A percentile compares a stretch with the other conserved stretches of the same genome.
phyloP scores from a whole-genome alignment of 2,329 filamentous ascomycete genomes.

The Trichothecium roseum region DNA sequence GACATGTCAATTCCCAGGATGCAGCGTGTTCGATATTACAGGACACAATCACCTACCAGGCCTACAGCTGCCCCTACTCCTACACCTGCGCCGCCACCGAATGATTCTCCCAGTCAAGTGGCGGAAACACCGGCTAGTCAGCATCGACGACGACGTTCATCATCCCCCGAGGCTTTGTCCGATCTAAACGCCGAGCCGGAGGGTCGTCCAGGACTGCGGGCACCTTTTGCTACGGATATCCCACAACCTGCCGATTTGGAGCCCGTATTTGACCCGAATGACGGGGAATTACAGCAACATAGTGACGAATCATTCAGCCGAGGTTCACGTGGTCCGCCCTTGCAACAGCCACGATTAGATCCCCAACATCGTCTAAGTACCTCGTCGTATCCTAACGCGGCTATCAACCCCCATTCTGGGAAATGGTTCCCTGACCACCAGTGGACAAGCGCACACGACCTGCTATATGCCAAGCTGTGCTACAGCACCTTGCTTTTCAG shows the following conservation, averaged over 20 bases:
- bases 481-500: slow-evolving; percentile 47
- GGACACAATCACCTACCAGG: slow-evolving; percentile 23
- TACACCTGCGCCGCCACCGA: slow-evolving; percentile 1
- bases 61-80: background rate
- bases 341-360: slow-evolving; percentile 17
- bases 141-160: slow-evolving; percentile 6
- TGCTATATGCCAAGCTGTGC: slow-evolving; percentile 49
- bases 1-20: slow-evolving; percentile 53
- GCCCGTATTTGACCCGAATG: slow-evolving; percentile 1
- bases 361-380: slow-evolving; percentile 30
- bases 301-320: slow-evolving; percentile 11
- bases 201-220: background rate
- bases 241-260: background rate
- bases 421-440: slow-evolving; percentile 47
- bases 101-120: slow-evolving; percentile 11
- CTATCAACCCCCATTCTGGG: slow-evolving; percentile 35
- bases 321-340: slow-evolving; percentile 7
- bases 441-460: slow-evolving; percentile 45
- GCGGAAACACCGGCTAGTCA: slow-evolving; percentile 1
- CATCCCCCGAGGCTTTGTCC: slow-evolving; percentile 6
- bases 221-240: background rate
- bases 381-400: slow-evolving; percentile 33
- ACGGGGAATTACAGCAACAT: slow-evolving; percentile 3
- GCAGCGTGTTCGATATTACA: slow-evolving; percentile 40
- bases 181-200: slow-evolving; percentile 1